phyloP scores from a whole-genome alignment of 179 eudicot species.

The Sideroxylon spinosum region DNA sequence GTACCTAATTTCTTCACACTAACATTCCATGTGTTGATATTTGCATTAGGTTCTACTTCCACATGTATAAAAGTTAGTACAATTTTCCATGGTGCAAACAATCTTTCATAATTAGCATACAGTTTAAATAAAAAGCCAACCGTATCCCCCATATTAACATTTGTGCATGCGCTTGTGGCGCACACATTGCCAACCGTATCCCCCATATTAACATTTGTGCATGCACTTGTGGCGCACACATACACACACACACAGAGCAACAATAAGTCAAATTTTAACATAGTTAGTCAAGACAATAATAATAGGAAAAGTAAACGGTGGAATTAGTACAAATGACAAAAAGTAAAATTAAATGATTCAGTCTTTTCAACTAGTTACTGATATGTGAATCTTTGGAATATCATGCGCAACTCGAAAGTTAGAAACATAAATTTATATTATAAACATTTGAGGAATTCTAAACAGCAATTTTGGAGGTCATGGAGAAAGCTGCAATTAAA shows the following conservation, averaged over 20 bases:
- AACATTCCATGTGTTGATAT: not conserved
- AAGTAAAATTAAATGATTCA: not conserved
- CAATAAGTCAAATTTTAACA: too few relatives aligned
- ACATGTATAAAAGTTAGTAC: not conserved
- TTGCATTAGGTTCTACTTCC: not conserved
- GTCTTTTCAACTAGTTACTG: not conserved
- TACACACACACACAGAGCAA: not conserved
- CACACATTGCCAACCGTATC: not conserved
- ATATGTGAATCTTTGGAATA: not conserved
- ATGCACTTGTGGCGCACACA: too few relatives aligned
- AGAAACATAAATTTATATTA: not conserved
- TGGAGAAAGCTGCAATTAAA: not conserved
- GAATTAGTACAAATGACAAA: not conserved
- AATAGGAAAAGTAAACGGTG: not conserved
- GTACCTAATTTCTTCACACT: too few relatives aligned
- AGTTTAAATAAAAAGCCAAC: not conserved
- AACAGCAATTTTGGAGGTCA: not conserved
- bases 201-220: not conserved
- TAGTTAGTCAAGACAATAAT: too few relatives aligned
- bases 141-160: not conserved
- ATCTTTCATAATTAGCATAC: not conserved
- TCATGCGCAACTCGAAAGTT: not conserved
- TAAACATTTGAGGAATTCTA: not conserved
- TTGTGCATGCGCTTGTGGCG: too few relatives aligned
- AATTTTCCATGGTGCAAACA: not conserved